A percentile compares a stretch with the other conserved stretches of the same genome.
Evolutionary conservation across 768 basidiomycete species (phyloP).

Genomic region (Cyclocybe cylindracea): DNA sequence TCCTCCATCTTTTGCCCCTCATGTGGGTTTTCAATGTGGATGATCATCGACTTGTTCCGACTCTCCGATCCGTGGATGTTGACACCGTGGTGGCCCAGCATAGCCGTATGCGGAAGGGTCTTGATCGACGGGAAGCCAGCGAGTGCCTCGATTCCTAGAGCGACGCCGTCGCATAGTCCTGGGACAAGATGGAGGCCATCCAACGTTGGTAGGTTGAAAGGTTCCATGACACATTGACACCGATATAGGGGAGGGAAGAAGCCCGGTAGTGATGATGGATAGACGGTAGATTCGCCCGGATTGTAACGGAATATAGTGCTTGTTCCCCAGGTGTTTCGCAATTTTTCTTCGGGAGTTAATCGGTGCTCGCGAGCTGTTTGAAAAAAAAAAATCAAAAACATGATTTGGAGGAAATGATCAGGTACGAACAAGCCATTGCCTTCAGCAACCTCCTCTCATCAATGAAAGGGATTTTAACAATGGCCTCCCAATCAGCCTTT

Average conservation of each 20-base stretch:
- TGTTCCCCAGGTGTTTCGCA: conserved; percentile 76
- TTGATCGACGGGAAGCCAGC: conserved; percentile 97
- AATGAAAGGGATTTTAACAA: conserved; percentile 99
- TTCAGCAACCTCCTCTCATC: conserved; percentile 73
- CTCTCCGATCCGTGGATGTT: conserved; percentile 92
- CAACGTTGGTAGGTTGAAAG: conserved; percentile 88
- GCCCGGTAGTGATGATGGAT: conserved; percentile 91
- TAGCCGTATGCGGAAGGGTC: conserved; percentile 78
- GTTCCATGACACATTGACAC: conserved; percentile 77
- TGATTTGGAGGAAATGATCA: neutral
- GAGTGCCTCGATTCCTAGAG: conserved; percentile 80
- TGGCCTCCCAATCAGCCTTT: conserved; percentile 98
- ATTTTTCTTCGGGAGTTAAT: conserved; percentile 72
- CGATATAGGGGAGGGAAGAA: conserved; percentile 90
- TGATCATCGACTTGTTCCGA: conserved; percentile 91
- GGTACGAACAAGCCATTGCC: conserved; percentile 75
- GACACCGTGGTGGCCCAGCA: conserved; percentile 83
- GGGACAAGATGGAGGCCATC: conserved; percentile 82
- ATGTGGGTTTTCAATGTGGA: conserved; percentile 78
- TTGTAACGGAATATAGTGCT: conserved; percentile 81
- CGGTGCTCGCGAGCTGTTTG: conserved; percentile 72
- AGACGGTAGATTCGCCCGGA: conserved; percentile 60
- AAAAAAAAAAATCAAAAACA: neutral
- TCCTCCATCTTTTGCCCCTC: conserved; percentile 70
- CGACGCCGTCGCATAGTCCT: conserved; percentile 87